phyloP scores from a whole-genome alignment of 495 filamentous ascomycete genomes.

The Thermochaetoides thermophila region DNA sequence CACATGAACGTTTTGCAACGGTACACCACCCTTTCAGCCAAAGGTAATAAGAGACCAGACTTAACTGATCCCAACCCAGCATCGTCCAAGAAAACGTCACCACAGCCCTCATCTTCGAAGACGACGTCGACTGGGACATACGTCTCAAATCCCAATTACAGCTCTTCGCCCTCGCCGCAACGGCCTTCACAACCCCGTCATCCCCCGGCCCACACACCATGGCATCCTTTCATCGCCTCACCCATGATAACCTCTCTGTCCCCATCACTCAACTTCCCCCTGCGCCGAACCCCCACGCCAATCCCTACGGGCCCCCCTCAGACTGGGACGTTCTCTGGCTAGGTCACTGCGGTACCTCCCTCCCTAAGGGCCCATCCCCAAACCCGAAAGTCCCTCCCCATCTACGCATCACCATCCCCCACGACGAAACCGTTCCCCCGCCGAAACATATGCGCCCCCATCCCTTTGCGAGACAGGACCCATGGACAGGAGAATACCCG shows the following conservation, averaged over 20 bases:
- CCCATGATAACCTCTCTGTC: too few relatives aligned
- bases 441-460: constrained; percentile 28
- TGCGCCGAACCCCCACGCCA: not conserved
- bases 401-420: constrained; percentile 17
- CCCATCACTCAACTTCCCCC: not conserved
- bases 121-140: constrained; percentile 38
- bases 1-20: constrained; percentile 31
- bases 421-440: constrained; percentile 26
- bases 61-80: constrained; percentile 2
- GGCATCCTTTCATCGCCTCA: too few relatives aligned
- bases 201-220: too few relatives aligned
- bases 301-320: constrained; percentile 29
- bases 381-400: constrained; percentile 7
- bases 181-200: constrained; percentile 16
- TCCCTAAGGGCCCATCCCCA: constrained; percentile 13
- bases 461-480: constrained; percentile 20
- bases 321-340: constrained; percentile 38
- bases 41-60: not conserved
- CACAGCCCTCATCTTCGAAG: constrained; percentile 33
- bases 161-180: constrained; percentile 22
- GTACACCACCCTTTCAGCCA: too few relatives aligned
- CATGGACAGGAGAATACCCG: constrained; percentile 13
- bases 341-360: constrained; percentile 32
- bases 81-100: constrained; percentile 21
- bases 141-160: constrained; percentile 29